phyloP scores from a whole-genome alignment of 306 rosid species.

The Cajanus cajan region DNA sequence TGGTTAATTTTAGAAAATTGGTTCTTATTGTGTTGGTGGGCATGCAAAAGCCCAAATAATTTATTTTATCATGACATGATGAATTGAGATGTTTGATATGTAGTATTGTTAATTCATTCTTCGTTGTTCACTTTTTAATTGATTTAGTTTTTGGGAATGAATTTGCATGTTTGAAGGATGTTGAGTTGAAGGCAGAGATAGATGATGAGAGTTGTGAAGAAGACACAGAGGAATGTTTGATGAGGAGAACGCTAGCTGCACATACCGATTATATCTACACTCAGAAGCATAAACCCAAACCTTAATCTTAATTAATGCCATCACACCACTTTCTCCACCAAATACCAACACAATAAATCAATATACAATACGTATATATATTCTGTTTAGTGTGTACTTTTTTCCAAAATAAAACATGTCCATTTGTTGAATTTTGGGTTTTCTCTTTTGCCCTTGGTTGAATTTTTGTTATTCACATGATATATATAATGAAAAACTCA shows the following conservation, averaged over 20 bases:
- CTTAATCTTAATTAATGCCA: neutral
- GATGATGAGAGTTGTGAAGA: slow-evolving; percentile 53
- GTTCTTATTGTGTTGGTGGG: no score
- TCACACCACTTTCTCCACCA: neutral
- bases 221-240: slow-evolving; percentile 60
- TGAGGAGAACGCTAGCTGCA: slow-evolving; percentile 64
- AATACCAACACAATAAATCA: neutral
- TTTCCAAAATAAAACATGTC: neutral
- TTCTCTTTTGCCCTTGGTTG: no score
- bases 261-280: slow-evolving; percentile 82
- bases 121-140: neutral
- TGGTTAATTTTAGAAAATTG: neutral
- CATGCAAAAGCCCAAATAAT: no score
- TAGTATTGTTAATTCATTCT: neutral
- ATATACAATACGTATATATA: neutral
- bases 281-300: slow-evolving; percentile 48
- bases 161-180: slow-evolving; percentile 32
- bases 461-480: no score
- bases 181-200: slow-evolving; percentile 14
- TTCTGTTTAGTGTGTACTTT: neutral
- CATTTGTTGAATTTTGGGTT: neutral
- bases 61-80: neutral
- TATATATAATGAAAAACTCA: neutral
- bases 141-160: slow-evolving; percentile 13
- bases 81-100: neutral